Evolutionary conservation across 768 basidiomycete genomes (phyloP).

Genomic region (Tylopilus sp.): DNA sequence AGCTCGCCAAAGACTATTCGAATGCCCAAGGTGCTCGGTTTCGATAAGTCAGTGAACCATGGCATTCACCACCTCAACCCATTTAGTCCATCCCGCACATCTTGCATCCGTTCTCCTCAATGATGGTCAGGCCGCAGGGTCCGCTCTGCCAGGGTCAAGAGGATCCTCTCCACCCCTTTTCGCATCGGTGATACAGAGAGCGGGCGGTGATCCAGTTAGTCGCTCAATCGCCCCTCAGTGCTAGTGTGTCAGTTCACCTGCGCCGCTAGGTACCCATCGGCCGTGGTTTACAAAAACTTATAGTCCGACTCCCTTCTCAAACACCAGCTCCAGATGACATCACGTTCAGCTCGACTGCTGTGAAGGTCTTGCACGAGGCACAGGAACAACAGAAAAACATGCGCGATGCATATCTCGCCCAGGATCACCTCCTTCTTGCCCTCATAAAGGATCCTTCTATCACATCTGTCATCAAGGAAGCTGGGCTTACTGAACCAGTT

Average conservation of each 20-base stretch:
- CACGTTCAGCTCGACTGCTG: constrained; percentile 50
- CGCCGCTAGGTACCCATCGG: constrained; percentile 54
- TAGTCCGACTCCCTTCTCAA: constrained; percentile 82
- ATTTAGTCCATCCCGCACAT: constrained; percentile 76
- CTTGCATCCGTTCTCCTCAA: constrained; percentile 78
- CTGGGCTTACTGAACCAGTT: constrained; percentile 63
- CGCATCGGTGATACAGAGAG: constrained; percentile 70
- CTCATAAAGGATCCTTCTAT: constrained; percentile 75
- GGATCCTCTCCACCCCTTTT: constrained; percentile 59
- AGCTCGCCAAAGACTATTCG: constrained; percentile 80
- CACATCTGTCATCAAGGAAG: constrained; percentile 68
- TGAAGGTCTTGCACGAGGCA: constrained; percentile 71
- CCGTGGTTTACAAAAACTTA: constrained; percentile 68
- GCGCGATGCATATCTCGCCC: constrained; percentile 90
- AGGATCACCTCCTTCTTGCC: constrained; percentile 88
- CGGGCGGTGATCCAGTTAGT: constrained; percentile 81
- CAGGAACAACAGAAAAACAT: constrained; percentile 75
- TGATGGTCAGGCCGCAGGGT: constrained; percentile 44
- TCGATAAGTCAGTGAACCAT: not conserved
- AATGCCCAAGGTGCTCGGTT: constrained; percentile 65
- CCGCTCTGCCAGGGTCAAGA: constrained; percentile 34
- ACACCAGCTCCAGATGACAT: constrained; percentile 83
- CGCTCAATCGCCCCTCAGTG: not conserved
- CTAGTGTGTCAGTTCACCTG: not conserved
- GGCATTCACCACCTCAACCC: not conserved